A percentile compares a stretch with the other conserved stretches of the same genome.
These are phyloP conservation scores for Trichoderma afroharzianum DNA, from an alignment of 2,329 filamentous ascomycete genomes.

Conservation along the genomic window DNA sequence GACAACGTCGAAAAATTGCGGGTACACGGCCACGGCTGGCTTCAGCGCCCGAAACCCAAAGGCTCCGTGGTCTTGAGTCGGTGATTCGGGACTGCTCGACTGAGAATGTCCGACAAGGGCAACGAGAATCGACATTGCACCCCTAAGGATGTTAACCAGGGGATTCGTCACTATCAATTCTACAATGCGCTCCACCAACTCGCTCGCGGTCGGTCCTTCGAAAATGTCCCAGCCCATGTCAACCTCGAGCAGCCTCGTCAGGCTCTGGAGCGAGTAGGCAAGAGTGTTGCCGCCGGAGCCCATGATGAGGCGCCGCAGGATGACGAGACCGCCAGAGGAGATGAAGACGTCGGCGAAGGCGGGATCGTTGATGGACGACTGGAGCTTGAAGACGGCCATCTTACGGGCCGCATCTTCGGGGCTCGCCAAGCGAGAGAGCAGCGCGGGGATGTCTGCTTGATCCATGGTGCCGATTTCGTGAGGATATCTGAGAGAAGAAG, in stretches of 20 bases:
- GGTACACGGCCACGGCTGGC: conserved; percentile 84
- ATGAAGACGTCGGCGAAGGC: conserved; percentile 97
- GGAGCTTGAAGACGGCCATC: conserved; percentile 98
- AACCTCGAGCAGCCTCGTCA: conserved; percentile 83
- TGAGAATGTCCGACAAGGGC: conserved; percentile 87
- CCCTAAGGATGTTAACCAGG: conserved; percentile 92
- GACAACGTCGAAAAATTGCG: conserved; percentile 91
- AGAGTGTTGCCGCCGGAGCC: conserved; percentile 86
- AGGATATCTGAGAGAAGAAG: neutral
- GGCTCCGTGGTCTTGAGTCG: conserved; percentile 48
- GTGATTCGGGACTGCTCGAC: conserved; percentile 40
- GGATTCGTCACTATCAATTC: conserved; percentile 93
- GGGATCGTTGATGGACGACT: conserved; percentile 90
- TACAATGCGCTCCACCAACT: conserved; percentile 73
- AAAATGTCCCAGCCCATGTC: conserved; percentile 97
- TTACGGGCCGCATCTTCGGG: conserved; percentile 89
- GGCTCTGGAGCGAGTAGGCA: conserved; percentile 88
- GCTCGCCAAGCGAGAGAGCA: conserved; percentile 61
- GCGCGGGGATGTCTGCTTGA: conserved; percentile 63
- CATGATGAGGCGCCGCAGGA: conserved; percentile 80
- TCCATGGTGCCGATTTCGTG: conserved; percentile 46
- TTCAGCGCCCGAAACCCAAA: conserved; percentile 91
- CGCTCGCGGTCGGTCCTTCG: conserved; percentile 57
- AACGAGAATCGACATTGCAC: conserved; percentile 94
- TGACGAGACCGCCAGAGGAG: conserved; percentile 75